Evolutionary conservation across 192 early-diverging fungal genomes (phyloP), one percentile per base, ranked within the genome.

Genomic region (Mortierella hygrophila): DNA sequence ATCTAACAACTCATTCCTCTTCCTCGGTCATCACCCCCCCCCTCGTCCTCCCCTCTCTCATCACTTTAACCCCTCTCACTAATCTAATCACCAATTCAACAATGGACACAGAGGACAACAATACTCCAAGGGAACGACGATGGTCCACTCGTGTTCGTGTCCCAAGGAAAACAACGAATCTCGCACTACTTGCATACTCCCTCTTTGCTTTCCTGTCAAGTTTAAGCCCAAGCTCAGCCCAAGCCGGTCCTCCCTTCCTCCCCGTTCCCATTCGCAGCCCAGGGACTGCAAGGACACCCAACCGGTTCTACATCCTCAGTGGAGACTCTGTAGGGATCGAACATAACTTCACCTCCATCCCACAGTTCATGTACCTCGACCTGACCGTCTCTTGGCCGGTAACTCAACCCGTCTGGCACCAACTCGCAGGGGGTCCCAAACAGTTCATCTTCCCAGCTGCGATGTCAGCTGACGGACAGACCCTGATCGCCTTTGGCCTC

Each of bases 291-390:
- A 81, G 80, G 68, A 75, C 80, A 1, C 18, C 74, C 10, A 76
- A 68, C 16, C 75, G 75, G 37, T 29, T 81, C 35, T 81, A 81
- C 54, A 69, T 81, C 29, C 54, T 47, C 15, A 68, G 74, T 18
- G 74, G 80, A 15, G 69, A 70, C 32, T 15, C 63, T 21, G 80
- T 74, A 13, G 74, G 74, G 10, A 32, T 57, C 32, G 26, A 68
- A n/a, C 1, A 40, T 9, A 38, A 40, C 10, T 6, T 65, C 29
- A 42, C 1, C 4, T 0, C 16, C 49, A 20, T 21, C 11, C 13
- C 42, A 8, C 80, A 85, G 72, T 79, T 85, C 57, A 71, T 65
- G 23, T 85, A 74, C 3, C 69, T 85, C 23, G 83, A 85, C 20
- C 74, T 85, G 13, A 44, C 77, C 21, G 54, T 79, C 35, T 46